phyloP scores from a whole-genome alignment of 192 early-diverging fungal genomes.

The Linnemannia hyalina region DNA sequence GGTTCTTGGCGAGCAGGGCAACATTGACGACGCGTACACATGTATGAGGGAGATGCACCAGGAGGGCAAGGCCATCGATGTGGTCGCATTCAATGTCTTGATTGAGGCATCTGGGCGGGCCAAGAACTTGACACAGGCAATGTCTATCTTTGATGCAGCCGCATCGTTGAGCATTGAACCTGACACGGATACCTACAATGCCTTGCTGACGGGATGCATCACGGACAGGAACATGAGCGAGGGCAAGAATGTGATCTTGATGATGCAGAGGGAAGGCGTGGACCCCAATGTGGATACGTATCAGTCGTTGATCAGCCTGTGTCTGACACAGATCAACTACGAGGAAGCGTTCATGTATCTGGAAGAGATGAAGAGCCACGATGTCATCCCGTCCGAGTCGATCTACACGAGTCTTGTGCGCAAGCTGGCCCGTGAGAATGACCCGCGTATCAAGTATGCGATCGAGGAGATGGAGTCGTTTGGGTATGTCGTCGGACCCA shows the following conservation, averaged over 20 bases:
- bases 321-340: slow-evolving; percentile 70
- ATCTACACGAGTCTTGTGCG: slow-evolving; percentile 67
- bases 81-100: slow-evolving; percentile 72
- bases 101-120: slow-evolving; percentile 60
- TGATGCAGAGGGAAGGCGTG: slow-evolving; percentile 65
- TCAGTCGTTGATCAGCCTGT: slow-evolving; percentile 66
- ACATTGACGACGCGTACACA: slow-evolving; percentile 60
- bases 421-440: slow-evolving; percentile 69
- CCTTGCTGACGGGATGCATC: slow-evolving; percentile 66
- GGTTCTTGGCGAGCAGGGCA: slow-evolving; percentile 37
- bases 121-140: slow-evolving; percentile 59
- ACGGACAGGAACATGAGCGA: slow-evolving; percentile 61
- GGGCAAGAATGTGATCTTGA: slow-evolving; percentile 64
- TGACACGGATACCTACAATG: slow-evolving; percentile 68
- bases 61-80: slow-evolving; percentile 64
- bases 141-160: slow-evolving; percentile 64
- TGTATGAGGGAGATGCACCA: slow-evolving; percentile 62
- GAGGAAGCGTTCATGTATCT: slow-evolving; percentile 83
- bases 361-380: slow-evolving; percentile 76
- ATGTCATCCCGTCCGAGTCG: slow-evolving; percentile 66
- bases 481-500: slow-evolving; percentile 61
- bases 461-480: slow-evolving; percentile 75
- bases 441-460: slow-evolving; percentile 70
- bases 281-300: slow-evolving; percentile 65
- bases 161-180: slow-evolving; percentile 58